Evolutionary conservation across 2,329 filamentous ascomycete species (phyloP).

Genomic region (Hypoxylon sp.): DNA sequence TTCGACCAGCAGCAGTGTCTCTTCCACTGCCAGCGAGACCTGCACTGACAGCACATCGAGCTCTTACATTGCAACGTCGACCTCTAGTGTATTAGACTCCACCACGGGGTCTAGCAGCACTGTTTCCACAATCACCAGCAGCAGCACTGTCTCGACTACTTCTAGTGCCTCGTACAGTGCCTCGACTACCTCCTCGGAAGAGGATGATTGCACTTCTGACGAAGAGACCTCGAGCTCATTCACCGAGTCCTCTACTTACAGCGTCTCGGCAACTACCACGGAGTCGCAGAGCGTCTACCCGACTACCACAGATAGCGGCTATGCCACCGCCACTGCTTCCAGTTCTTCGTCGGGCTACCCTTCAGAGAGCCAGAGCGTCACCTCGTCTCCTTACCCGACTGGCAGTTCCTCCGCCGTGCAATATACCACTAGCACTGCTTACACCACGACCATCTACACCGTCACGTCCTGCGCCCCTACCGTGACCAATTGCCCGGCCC

Average conservation of each 20-base stretch:
- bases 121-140: conserved; percentile 28
- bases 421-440: conserved; percentile 50
- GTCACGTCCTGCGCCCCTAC: conserved; percentile 50
- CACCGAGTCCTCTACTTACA: conserved; percentile 23
- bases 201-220: conserved; percentile 22
- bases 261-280: conserved; percentile 27
- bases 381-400: conserved; percentile 18
- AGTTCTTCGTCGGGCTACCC: conserved; percentile 2
- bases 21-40: conserved; percentile 21
- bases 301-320: conserved; percentile 16
- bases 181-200: conserved; percentile 32
- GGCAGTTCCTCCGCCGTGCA: conserved; percentile 27
- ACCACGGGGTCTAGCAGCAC: conserved; percentile 17
- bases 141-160: conserved; percentile 18
- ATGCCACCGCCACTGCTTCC: conserved; percentile 5
- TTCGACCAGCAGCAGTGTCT: conserved; percentile 10
- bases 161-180: conserved; percentile 25
- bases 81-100: conserved; percentile 16
- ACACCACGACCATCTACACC: conserved; percentile 48
- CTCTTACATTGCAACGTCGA: conserved; percentile 20
- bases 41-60: conserved; percentile 30
- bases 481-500: conserved; percentile 57
- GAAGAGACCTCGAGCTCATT: conserved; percentile 37
- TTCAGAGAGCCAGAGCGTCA: conserved; percentile 1
- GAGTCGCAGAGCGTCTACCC: conserved; percentile 18